phyloP scores from a whole-genome alignment of 495 filamentous ascomycete genomes.

The Neurospora sp. region DNA sequence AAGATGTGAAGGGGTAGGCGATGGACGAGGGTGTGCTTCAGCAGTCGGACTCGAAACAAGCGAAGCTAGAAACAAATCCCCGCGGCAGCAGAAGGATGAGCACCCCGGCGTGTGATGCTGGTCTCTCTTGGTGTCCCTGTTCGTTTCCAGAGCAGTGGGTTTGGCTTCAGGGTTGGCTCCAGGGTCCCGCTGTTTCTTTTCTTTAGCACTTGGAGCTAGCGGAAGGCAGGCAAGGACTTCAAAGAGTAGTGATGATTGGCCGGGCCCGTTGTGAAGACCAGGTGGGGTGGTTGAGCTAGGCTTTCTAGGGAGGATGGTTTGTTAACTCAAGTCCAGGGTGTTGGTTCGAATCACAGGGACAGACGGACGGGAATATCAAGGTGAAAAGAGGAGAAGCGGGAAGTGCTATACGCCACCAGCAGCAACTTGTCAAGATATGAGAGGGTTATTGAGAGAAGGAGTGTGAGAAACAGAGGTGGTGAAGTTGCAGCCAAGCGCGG shows the following conservation, averaged over 20 bases:
- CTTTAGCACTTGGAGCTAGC: constrained; percentile 2
- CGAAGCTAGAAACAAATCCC: constrained; percentile 14
- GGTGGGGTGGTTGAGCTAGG: constrained; percentile 7
- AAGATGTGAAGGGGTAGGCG: constrained; percentile 2
- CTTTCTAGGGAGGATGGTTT: neutral
- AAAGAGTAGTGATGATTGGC: constrained; percentile 12
- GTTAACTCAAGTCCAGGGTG: neutral
- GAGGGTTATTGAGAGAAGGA: neutral
- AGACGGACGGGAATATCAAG: neutral
- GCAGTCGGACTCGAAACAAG: constrained; percentile 7
- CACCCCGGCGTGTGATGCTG: constrained; percentile 14
- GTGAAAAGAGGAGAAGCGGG: neutral
- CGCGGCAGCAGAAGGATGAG: constrained; percentile 11
- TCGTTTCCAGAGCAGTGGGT: constrained; percentile 17
- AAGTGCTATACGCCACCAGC: neutral
- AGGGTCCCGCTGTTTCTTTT: constrained; percentile 5
- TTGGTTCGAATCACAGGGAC: neutral
- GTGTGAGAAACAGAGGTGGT: neutral
- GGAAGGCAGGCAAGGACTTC: constrained; percentile 3
- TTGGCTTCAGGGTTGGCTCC: constrained; percentile 8
- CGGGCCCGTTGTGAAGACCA: constrained; percentile 11
- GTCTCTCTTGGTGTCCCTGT: constrained; percentile 8
- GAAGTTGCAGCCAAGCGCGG: neutral
- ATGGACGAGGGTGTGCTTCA: constrained; percentile 7
- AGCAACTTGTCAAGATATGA: neutral